Conservation (phyloP, 176 grass and related monocot species). For the Thinopyrum elongatum region DNA sequence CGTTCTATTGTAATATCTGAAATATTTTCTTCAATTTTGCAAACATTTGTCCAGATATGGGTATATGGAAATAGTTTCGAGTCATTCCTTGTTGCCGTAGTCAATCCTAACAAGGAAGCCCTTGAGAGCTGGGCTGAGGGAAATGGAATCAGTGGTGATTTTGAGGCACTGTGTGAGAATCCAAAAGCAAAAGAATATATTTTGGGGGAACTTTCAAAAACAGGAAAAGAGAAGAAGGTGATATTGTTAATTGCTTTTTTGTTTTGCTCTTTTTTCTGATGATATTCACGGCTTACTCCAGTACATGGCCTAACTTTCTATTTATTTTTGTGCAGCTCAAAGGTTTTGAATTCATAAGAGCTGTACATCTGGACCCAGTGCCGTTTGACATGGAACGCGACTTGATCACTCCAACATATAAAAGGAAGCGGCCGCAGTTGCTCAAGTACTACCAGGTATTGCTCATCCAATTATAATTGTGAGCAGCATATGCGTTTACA, state of each 20-base stretch:
- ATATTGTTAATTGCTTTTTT: constrained; percentile 15
- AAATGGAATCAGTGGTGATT: constrained; percentile 62
- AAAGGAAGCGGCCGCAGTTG: constrained; percentile 82
- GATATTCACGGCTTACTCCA: neutral
- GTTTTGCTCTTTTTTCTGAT: neutral
- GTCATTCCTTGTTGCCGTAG: constrained; percentile 73
- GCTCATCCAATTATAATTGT: neutral
- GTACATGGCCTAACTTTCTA: neutral
- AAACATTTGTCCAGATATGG: constrained; percentile 65
- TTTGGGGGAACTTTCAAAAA: constrained; percentile 59
- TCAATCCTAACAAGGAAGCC: constrained; percentile 76
- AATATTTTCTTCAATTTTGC: neutral
- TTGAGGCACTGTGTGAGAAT: constrained; percentile 64
- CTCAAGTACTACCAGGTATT: constrained; percentile 88
- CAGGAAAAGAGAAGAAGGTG: constrained; percentile 84
- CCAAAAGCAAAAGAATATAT: constrained; percentile 72
- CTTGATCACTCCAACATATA: constrained; percentile 87
- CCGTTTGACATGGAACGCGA: constrained; percentile 84
- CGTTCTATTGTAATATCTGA: constrained; percentile 17
- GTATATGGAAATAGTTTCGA: constrained; percentile 91
- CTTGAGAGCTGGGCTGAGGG: constrained; percentile 67
- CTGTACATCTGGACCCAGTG: constrained; percentile 68
- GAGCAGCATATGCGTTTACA: neutral
- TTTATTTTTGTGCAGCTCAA: constrained; percentile 65
- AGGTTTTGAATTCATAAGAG: constrained; percentile 84